Percentiles rank a stretch among this genome's conserved stretches.
These are phyloP conservation scores for Colletotrichum sp. DNA, from an alignment of 2,329 filamentous ascomycete genomes.

Conservation along the genomic window DNA sequence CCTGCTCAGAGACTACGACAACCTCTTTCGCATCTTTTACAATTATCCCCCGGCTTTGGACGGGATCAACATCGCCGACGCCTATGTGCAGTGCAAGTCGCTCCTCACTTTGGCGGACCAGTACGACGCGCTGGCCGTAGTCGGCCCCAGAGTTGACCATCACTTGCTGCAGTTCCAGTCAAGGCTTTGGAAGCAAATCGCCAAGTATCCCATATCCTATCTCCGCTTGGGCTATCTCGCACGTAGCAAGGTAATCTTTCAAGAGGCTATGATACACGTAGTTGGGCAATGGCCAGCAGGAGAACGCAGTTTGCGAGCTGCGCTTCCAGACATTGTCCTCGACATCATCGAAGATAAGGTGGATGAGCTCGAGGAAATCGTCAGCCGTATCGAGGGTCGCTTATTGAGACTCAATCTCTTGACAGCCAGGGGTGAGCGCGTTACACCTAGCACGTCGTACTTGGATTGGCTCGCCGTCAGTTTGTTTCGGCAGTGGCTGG, in stretches of 20 bases:
- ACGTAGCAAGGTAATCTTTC: slow-evolving; percentile 81
- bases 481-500: slow-evolving; percentile 91
- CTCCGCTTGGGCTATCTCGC: slow-evolving; percentile 88
- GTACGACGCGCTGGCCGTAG: slow-evolving; percentile 88
- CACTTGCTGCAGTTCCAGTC: slow-evolving; percentile 92
- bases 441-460: slow-evolving; percentile 79
- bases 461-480: slow-evolving; percentile 89
- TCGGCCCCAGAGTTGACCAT: slow-evolving; percentile 89
- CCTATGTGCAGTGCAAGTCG: slow-evolving; percentile 93
- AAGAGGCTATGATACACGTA: slow-evolving; percentile 89
- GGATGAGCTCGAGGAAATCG: slow-evolving; percentile 85
- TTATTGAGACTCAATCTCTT: slow-evolving; percentile 83
- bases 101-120: slow-evolving; percentile 89
- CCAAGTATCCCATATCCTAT: slow-evolving; percentile 93
- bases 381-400: slow-evolving; percentile 78
- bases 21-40: slow-evolving; percentile 95
- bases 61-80: slow-evolving; percentile 85
- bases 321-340: slow-evolving; percentile 77
- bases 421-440: slow-evolving; percentile 80
- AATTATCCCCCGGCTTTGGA: slow-evolving; percentile 87
- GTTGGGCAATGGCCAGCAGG: slow-evolving; percentile 92
- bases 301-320: slow-evolving; percentile 75
- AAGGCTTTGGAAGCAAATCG: slow-evolving; percentile 92
- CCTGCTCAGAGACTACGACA: slow-evolving; percentile 90
- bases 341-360: slow-evolving; percentile 96